Base-by-base conservation (phyloP, 345 rosid genomes). In the Eucalyptus cloeziana region DNA sequence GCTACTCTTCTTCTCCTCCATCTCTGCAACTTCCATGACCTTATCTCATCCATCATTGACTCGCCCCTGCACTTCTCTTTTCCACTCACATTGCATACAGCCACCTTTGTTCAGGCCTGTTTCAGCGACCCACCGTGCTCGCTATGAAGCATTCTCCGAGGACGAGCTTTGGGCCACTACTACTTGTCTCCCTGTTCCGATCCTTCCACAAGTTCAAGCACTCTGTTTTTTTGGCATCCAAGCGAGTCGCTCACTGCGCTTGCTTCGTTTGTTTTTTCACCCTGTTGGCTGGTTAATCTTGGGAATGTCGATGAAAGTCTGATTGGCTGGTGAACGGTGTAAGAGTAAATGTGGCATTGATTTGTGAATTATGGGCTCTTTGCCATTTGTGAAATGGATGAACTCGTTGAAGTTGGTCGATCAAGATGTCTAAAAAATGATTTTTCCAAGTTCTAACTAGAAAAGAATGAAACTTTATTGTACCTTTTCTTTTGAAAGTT, bases 81-180 rank as follows among this genome's bases (percentile, higher is more conserved):
- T 37, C 81, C 81, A 69, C 80, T 69, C 80, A 10, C 80, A 37
- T 71, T 71, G 81, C 81, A 19, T 37, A 3, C 81, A 7, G 45
- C 81, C 81, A 37, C 7, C 81, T 37, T 37, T 88, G 80, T 81
- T 88, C 90, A 76, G 67, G 67, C 92, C 94, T 47, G 44, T 90
- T 88, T 62, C 90, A 24, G 92, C 93, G 33, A 56, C 90, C 25
- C 88, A 91, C 45, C 89, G 11, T 37, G 10, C 89, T 93, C 8
- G 88, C 96, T 16, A 30, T 37, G 98, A 95, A 92, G 92, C 98
- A n/a, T 89, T 90, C 86, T 88, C 91, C n/a, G 99, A 97, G 87
- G 96, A 93, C 52, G 93, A 95, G 92, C 96, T 97, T 15, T 94
- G 97, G 97, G 98, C 99, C 22, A 95, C 99, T 54, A 52, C 58